A percentile compares a stretch with the other conserved stretches of the same genome.
These are phyloP conservation scores for Metschnikowia borealis DNA, from an alignment of 805 yeast species.

Conservation along the genomic window DNA sequence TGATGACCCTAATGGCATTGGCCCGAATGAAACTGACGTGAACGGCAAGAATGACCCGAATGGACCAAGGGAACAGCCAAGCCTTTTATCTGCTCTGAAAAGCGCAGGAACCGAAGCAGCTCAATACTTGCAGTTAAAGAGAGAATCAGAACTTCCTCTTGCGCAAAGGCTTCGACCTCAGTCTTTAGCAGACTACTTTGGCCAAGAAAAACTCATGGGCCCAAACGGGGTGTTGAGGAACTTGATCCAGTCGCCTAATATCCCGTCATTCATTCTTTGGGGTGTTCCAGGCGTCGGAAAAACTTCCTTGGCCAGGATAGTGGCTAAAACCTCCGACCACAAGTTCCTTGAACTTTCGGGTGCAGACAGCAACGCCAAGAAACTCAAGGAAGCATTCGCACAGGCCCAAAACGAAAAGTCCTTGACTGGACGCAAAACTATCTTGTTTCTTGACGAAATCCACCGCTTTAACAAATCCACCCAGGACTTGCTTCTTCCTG, in stretches of 20 bases:
- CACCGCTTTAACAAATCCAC: slow-evolving; percentile 43
- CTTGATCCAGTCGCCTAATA: slow-evolving; percentile 28
- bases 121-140: slow-evolving; percentile 11
- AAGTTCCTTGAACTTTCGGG: slow-evolving; percentile 40
- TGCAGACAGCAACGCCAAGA: slow-evolving; percentile 34
- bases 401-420: slow-evolving; percentile 35
- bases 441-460: slow-evolving; percentile 40
- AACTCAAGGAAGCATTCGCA: slow-evolving; percentile 32
- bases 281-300: slow-evolving; percentile 46
- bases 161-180: slow-evolving; percentile 41
- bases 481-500: slow-evolving; percentile 41
- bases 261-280: slow-evolving; percentile 42
- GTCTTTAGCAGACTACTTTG: slow-evolving; percentile 35
- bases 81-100: too few relatives aligned
- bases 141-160: slow-evolving; percentile 28
- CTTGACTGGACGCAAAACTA: slow-evolving; percentile 31
- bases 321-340: slow-evolving; percentile 28
- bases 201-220: slow-evolving; percentile 41
- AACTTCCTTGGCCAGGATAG: slow-evolving; percentile 39
- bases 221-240: slow-evolving; percentile 34
- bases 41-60: too few relatives aligned
- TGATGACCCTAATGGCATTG: too few relatives aligned
- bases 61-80: too few relatives aligned
- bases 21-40: too few relatives aligned
- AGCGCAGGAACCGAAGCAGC: background rate